Evolutionary conservation across 169 alveolate species (phyloP).

Genomic region (Theileria sp.): DNA sequence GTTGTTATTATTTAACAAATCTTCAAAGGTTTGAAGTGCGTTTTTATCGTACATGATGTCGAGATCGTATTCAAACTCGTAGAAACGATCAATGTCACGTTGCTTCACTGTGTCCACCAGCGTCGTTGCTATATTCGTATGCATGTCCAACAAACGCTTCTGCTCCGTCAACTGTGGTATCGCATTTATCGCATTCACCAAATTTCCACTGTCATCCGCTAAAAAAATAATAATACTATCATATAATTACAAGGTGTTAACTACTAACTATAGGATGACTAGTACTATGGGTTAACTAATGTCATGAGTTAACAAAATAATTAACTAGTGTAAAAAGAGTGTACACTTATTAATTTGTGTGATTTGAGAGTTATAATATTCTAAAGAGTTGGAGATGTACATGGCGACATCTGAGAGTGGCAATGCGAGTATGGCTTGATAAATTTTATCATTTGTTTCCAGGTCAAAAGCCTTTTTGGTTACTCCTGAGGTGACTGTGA

Average conservation of each 20-base stretch:
- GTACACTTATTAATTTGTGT: conserved; percentile 58
- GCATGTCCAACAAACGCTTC: conserved; percentile 80
- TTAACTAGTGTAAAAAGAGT: conserved; percentile 9
- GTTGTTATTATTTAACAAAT: conserved; percentile 63
- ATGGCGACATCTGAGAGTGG: conserved; percentile 79
- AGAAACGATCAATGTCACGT: conserved; percentile 76
- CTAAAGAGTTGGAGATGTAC: conserved; percentile 69
- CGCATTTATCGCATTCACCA: conserved; percentile 80
- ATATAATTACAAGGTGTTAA: too few relatives aligned
- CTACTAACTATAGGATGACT: background rate
- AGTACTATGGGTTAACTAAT: background rate
- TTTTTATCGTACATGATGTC: conserved; percentile 69
- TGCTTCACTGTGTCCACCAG: conserved; percentile 78
- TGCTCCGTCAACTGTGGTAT: conserved; percentile 84
- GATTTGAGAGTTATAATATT: conserved; percentile 68
- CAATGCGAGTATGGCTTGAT: conserved; percentile 56
- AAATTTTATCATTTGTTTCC: conserved; percentile 64
- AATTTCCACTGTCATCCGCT: conserved; percentile 60
- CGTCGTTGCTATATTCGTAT: conserved; percentile 81
- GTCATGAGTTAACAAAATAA: background rate
- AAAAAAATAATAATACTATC: too few relatives aligned
- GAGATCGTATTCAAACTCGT: conserved; percentile 76
- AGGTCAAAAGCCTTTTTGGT: conserved; percentile 53
- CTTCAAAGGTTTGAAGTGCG: conserved; percentile 69
- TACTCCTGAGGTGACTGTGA: conserved; percentile 37